Evolutionary conservation across 371 early-diverging fungal species (phyloP), one percentile per base, ranked within the genome.

Genomic region (Mortierella sp.): DNA sequence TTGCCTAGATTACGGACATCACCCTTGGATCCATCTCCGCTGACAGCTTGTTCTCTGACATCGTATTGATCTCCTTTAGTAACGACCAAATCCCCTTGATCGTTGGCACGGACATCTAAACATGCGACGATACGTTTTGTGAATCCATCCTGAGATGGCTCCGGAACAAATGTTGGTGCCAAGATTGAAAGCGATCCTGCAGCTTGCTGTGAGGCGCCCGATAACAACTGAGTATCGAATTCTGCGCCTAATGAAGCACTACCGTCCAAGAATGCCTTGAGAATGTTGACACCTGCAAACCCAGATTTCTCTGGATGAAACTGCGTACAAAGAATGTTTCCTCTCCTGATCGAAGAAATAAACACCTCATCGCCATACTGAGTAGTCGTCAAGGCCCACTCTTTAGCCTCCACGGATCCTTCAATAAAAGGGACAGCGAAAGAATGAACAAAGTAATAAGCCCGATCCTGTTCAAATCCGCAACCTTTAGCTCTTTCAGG

Each of bases 1-100:
- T 96, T 95, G 42, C 99, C 99, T 35, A 99, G 84, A 82, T 99
- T 99, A 4, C 99, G 91, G n/a, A 99, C 97, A 51, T 95, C 89
- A 5, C 92, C 92, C 54, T 60, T 60, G 57, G 62, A 64, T 51
- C 68, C 64, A 12, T 86, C 87, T 9, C 74, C 86, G 7, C 29
- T 12, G 2, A 75, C 86, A 2, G 76, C 60, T 31, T 86, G 85
- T 73, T 98, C 98, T 23, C 98, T 93, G 1, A 99, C 98, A 77
- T 98, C 98, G 86, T 99, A 98, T 79, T 98, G 97, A 83, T 99
- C 98, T 32, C 99, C 99, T 84, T 99, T 99, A 26, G 99, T 99
- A 8, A 98, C 99, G 12, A 99, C 98, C 45, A 99, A 84, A 83
- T 98, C 97, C 29, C 98, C 98, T 34, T 86, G 80, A 82, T 99